phyloP scores from a whole-genome alignment of 1,139 yeast species.

The Pichia sp. region DNA sequence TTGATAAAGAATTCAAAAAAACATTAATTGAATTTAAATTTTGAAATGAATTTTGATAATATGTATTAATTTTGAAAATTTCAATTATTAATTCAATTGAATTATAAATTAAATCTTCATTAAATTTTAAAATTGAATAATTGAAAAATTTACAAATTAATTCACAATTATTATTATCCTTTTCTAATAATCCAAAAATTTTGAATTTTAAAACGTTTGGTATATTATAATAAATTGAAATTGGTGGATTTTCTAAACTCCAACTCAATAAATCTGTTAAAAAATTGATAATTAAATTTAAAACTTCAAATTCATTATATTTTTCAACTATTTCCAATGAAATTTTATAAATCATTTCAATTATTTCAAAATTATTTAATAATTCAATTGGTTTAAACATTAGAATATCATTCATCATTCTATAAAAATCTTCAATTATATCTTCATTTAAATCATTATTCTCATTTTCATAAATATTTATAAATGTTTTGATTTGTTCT shows the following conservation, averaged over 20 bases:
- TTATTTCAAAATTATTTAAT: constrained; percentile 44
- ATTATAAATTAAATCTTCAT: constrained; percentile 63
- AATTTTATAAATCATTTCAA: constrained; percentile 54
- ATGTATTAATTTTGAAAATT: constrained; percentile 44
- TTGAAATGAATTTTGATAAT: constrained; percentile 27
- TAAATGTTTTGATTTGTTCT: constrained; percentile 40
- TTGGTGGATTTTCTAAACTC: constrained; percentile 78
- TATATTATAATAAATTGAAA: constrained; percentile 54
- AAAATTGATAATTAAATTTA: constrained; percentile 65
- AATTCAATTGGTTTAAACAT: constrained; percentile 72
- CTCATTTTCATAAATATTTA: constrained; percentile 28
- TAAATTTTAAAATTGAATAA: constrained; percentile 69
- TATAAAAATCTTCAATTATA: constrained; percentile 79
- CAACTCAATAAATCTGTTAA: constrained; percentile 74
- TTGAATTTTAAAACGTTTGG: constrained; percentile 48
- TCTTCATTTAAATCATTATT: constrained; percentile 33
- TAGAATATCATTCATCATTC: constrained; percentile 73
- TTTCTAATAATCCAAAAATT: constrained; percentile 36
- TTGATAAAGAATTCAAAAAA: constrained; percentile 43
- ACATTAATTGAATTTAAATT: constrained; percentile 56
- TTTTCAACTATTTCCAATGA: constrained; percentile 48
- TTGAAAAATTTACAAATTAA: constrained; percentile 49
- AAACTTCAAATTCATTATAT: constrained; percentile 65
- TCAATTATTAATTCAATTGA: constrained; percentile 70
- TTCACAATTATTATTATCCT: constrained; percentile 47